Base-by-base conservation (phyloP, 164 flowering plant species). In the Chloranthus sessilifolius region DNA sequence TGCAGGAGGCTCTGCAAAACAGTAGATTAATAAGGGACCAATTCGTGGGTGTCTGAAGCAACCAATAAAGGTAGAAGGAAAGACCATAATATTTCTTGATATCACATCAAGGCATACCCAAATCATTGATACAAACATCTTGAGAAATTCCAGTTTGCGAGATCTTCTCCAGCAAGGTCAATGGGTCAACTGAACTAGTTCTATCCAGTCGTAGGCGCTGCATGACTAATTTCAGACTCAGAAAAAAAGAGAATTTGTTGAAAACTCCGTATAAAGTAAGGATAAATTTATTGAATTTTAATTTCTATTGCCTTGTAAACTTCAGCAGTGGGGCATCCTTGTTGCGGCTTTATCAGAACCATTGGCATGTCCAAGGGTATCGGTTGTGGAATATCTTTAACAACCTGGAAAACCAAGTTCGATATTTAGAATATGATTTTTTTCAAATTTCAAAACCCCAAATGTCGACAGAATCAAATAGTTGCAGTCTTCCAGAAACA, bases 251-350 rank as follows among this genome's bases (percentile, higher is more conserved):
- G n/a, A n/a, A n/a, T n/a, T n/a, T n/a, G n/a, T n/a, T n/a, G n/a
- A n/a, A n/a, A n/a, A n/a, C n/a, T n/a, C n/a, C n/a, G n/a, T 19
- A 26, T n/a, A 24, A 26, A 11, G 31, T 7, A 21, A 20, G 4
- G 25, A 42, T n/a, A 10, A 17, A 1, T 43, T 36, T 7, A 44
- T 41, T 49, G 42, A 27, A 23, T 40, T 23, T 28, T 22, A 14
- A 53, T 47, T 17, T 47, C 41, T 19, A 56, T 38, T 70, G 78
- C 98, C 87, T 83, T 92, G 78, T 92, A 91, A 53, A 88, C 98
- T 75, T 82, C 95, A 59, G 80, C 96, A 0, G 98, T 92, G 6
- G 95, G 67, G 70, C 98, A 92, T 59, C 90, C 94, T 59, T 85
- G 70, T 36, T 36, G 83, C 7, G 98, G 98, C 68, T 92, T 92